Evolutionary conservation across 768 basidiomycete species (phyloP).

Genomic region (Leccinum ochraceum): DNA sequence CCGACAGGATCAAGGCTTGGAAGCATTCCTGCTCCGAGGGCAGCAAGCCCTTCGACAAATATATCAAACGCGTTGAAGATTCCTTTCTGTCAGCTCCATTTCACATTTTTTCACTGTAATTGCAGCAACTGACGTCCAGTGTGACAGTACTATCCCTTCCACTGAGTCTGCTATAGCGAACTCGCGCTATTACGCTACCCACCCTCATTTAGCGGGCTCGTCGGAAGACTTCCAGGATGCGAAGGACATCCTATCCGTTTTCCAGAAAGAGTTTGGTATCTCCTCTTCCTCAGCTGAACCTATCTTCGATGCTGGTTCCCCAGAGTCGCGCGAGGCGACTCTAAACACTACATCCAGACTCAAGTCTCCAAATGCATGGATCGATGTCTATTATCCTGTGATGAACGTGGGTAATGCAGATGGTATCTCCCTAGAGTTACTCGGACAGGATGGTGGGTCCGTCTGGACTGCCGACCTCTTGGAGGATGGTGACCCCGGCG

Average conservation of each 20-base stretch:
- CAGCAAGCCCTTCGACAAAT: constrained; percentile 12
- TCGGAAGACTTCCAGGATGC: constrained; percentile 62
- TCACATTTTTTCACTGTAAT: not conserved
- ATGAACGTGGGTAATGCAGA: constrained; percentile 68
- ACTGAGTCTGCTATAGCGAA: constrained; percentile 56
- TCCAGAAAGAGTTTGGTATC: constrained; percentile 66
- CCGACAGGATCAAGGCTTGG: constrained; percentile 9
- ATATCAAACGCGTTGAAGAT: constrained; percentile 29
- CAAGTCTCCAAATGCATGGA: constrained; percentile 66
- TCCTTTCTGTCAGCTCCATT: constrained; percentile 36
- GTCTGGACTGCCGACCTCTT: constrained; percentile 73
- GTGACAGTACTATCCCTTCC: constrained; percentile 53
- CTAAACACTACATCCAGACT: constrained; percentile 50
- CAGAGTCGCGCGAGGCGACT: constrained; percentile 66
- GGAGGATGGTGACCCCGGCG: constrained; percentile 69
- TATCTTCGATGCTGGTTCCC: constrained; percentile 71
- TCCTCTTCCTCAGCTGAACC: constrained; percentile 42
- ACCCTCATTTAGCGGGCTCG: constrained; percentile 75
- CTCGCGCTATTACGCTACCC: constrained; percentile 60
- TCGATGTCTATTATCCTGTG: constrained; percentile 86
- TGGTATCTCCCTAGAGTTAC: constrained; percentile 65
- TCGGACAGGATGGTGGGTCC: constrained; percentile 52
- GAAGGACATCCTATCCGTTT: constrained; percentile 61
- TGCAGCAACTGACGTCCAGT: not conserved
- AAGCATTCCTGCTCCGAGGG: constrained; percentile 9